These are phyloP conservation scores for Hyphodiscus sp. DNA, from an alignment of 2,329 filamentous ascomycete genomes.

Conservation along the genomic window DNA sequence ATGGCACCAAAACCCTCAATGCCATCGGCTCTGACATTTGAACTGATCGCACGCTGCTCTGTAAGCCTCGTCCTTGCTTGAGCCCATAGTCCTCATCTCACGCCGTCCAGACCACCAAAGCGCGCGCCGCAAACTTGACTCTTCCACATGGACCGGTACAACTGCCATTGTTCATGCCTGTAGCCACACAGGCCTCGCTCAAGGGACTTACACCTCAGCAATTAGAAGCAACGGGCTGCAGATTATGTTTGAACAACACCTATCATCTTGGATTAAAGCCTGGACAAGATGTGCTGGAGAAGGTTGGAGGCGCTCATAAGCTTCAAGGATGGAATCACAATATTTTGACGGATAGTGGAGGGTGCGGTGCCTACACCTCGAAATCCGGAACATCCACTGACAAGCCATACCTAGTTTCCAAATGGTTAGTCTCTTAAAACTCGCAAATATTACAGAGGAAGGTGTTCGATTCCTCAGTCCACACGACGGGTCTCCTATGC, in stretches of 20 bases:
- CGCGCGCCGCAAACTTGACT: conserved; percentile 78
- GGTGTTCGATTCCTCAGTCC: conserved; percentile 94
- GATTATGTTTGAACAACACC: conserved; percentile 93
- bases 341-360: conserved; percentile 77
- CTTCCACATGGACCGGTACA: conserved; percentile 88
- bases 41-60: conserved; percentile 72
- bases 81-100: conserved; percentile 9
- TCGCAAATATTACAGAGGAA: conserved; percentile 88
- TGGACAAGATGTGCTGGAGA: conserved; percentile 80
- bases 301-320: conserved; percentile 86
- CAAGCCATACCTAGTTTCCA: conserved; percentile 62
- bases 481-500: conserved; percentile 91
- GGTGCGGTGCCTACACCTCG: conserved; percentile 40
- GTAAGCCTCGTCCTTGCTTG: conserved; percentile 42
- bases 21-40: conserved; percentile 67
- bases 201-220: conserved; percentile 93
- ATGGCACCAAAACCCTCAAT: conserved; percentile 28
- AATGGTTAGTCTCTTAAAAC: conserved; percentile 93
- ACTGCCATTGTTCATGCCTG: conserved; percentile 96
- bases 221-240: conserved; percentile 80
- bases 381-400: conserved; percentile 16
- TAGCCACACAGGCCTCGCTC: conserved; percentile 91
- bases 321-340: conserved; percentile 95
- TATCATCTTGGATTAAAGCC: conserved; percentile 95
- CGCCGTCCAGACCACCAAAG: conserved; percentile 74